Evolutionary conservation across 495 filamentous ascomycete genomes (phyloP), one percentile per base, ranked within the genome.

Genomic region (Aspergillus funiculosus): DNA sequence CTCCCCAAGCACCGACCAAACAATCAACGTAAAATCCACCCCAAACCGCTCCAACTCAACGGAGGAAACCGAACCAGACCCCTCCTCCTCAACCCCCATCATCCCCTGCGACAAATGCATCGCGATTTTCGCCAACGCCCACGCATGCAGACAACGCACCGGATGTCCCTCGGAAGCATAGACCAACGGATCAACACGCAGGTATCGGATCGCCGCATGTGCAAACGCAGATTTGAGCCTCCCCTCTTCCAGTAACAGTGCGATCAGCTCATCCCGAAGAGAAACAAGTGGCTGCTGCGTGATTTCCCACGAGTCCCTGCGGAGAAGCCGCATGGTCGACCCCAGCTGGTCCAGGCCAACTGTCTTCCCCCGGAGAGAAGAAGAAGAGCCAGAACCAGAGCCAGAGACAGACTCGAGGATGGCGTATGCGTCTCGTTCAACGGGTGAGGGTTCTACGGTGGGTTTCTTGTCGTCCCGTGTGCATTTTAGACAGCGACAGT

Each of bases 401-500:
- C 20, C 31, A 4, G 54, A 36, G 22, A 44, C 55, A 1, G 54
- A 41, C 13, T 58, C 50, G 28, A 68, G 48, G 32, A 71, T 45
- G 17, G 54, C 51, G 6, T 58, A 24, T 15, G 62, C 62, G 48
- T 61, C 38, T 11, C 43, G 43, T 39, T 63, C 60, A 1, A 57
- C 50, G 19, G 48, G 34, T 28, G 57, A 39, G 7, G 7, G 24
- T 11, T 18, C 11, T 37, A 24, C 31, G 25, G 25, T 28, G 10
- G 14, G 27, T 4, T 51, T 58, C 14, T 59, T 52, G 6, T 57
- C 68, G 19, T 54, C n/a, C n/a, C n/a, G 47, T 11, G 51, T 46
- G 56, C 80, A 86, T 47, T 73, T 75, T 6, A 59, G 35, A 60
- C 85, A 89, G 26, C 39, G 43, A 61, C 85, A 89, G 40, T 64